Base-by-base conservation (phyloP, 768 basidiomycete species). In the Lactifluus rugatus region DNA sequence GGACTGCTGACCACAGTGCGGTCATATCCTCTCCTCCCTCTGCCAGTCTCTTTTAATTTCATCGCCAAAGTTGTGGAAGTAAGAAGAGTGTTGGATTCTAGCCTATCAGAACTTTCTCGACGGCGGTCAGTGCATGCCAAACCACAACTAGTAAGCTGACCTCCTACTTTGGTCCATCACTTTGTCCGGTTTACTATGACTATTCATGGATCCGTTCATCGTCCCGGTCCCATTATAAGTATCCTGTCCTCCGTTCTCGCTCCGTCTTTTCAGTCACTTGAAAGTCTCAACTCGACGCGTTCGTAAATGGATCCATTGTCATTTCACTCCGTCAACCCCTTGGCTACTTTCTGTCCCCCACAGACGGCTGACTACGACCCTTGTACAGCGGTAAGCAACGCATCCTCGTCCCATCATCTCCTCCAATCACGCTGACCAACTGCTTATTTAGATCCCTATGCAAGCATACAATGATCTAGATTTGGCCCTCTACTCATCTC, bases 211-310 rank as follows among this genome's bases (percentile, higher is more conserved):
- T 37, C 58, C 58, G 58, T 54, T 50, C 53, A 50, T 59, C 58
- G 48, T 44, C 26, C 58, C 53, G 58, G 58, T 54, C 58, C 56
- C 53, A 54, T 49, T 59, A 59, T 59, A 59, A 59, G 58, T 59
- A 59, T 59, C 58, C 53, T 23, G 32, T 9, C 7, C 58, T 44
- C 58, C 53, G 14, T 59, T 54, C 58, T 54, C 51, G 55, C 41
- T 16, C 31, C 39, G 5, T 42, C 6, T n/a, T 28, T 21, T 44
- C 53, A 36, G n/a, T 16, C 21, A 25, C 2, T 9, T 32, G n/a
- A 47, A 41, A 2, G 16, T 10, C 23, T 51, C 17, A 17, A 17
- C 26, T 36, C 46, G 28, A 13, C 17, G 5, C 16, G 31, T 44
- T 16, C n/a, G 19, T 17, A 7, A 32, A 59, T 59, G 58, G 58